These are phyloP conservation scores for Paracamarosporium sp. DNA, from an alignment of 2,329 filamentous ascomycete species.

Conservation along the genomic window DNA sequence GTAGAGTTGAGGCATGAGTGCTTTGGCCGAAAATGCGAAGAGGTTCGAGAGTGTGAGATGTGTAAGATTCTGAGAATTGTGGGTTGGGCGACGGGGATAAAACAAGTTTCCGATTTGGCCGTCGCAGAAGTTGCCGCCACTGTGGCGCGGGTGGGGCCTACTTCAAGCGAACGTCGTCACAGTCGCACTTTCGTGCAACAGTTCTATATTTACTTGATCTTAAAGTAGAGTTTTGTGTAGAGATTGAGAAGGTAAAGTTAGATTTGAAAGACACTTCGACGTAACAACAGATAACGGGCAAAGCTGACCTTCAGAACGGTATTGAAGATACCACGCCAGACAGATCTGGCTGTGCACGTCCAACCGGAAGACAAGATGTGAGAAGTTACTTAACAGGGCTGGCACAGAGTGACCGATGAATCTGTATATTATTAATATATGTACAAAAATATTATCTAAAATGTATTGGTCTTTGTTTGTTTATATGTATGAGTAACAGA, in stretches of 20 bases:
- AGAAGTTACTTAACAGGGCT: no score
- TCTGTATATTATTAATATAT: not conserved
- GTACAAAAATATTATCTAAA: not conserved
- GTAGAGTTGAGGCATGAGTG: conserved; percentile 3
- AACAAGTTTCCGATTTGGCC: conserved; percentile 1
- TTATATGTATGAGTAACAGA: conserved; percentile 54
- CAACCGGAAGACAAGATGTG: no score
- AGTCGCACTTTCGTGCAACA: not conserved
- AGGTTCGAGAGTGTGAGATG: not conserved
- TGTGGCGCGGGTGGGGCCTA: not conserved
- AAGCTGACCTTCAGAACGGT: not conserved
- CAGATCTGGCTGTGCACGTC: no score
- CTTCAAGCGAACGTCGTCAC: not conserved
- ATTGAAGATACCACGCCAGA: no score
- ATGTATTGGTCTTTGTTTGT: not conserved
- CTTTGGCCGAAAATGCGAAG: not conserved
- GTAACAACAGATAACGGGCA: no score
- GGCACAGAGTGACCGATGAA: no score
- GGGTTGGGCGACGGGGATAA: not conserved
- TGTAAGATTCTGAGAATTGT: not conserved
- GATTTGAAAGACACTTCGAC: no score
- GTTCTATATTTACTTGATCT: not conserved
- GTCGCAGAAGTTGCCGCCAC: not conserved
- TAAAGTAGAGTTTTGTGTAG: not conserved
- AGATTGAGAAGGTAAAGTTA: not conserved